phyloP scores from a whole-genome alignment of 2,329 filamentous ascomycete species.

The Trichoderma hamatum region DNA sequence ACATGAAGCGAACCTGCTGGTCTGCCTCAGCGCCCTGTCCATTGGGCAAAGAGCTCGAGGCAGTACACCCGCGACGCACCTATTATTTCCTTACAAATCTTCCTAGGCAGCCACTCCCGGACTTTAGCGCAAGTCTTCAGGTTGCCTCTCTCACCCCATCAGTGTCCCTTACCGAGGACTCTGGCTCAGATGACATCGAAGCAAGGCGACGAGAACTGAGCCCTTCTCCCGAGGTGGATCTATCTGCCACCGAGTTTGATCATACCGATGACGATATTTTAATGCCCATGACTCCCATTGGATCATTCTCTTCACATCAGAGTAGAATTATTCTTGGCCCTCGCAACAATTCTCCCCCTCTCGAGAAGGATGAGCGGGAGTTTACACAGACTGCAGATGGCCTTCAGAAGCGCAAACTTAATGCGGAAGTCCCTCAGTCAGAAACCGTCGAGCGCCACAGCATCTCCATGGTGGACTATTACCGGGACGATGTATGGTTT shows the following conservation, averaged over 20 bases:
- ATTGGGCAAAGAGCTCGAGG: constrained; percentile 88
- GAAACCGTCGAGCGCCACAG: constrained; percentile 38
- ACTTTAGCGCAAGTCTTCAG: constrained; percentile 39
- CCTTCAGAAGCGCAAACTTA: constrained; percentile 68
- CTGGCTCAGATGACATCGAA: constrained; percentile 70
- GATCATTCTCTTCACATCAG: constrained; percentile 61
- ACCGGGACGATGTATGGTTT: constrained; percentile 57
- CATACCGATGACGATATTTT: constrained; percentile 64
- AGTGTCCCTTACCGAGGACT: constrained; percentile 62
- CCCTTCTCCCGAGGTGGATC: constrained; percentile 89
- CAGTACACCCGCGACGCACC: constrained; percentile 88
- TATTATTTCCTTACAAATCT: constrained; percentile 96
- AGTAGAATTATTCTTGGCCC: constrained; percentile 45
- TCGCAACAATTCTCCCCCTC: constrained; percentile 79
- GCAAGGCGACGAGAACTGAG: constrained; percentile 73
- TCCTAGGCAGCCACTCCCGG: constrained; percentile 78
- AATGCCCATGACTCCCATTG: constrained; percentile 64
- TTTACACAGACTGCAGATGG: constrained; percentile 94
- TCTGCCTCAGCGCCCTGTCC: constrained; percentile 79
- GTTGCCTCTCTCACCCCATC: constrained; percentile 77
- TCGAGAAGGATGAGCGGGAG: constrained; percentile 94
- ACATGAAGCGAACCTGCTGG: constrained; percentile 85
- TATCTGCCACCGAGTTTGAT: constrained; percentile 85
- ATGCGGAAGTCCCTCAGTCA: constrained; percentile 43
- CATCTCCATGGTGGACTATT: constrained; percentile 38